Evolutionary conservation across 208 protist species (phyloP).

Genomic region (Tritrichomonas foetus): DNA sequence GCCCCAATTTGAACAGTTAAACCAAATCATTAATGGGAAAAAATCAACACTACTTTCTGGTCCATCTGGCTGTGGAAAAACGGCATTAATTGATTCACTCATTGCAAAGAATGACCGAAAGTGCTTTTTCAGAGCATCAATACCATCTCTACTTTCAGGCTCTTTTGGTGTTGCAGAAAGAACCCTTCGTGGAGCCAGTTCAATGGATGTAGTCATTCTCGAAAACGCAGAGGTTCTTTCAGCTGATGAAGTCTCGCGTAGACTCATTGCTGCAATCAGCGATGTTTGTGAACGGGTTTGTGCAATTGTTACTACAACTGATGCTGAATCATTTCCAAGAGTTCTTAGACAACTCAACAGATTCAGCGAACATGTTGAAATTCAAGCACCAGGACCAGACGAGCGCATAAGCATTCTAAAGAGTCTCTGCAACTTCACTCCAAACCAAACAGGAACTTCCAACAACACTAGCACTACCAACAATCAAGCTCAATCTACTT

Average conservation of each 20-base stretch:
- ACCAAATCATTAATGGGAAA: not conserved
- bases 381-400: not conserved
- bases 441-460: not conserved
- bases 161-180: not conserved
- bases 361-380: not conserved
- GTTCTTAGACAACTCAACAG: not conserved
- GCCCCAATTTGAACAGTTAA: not conserved
- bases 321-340: not conserved
- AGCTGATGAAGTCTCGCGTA: not conserved
- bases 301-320: not conserved
- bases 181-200: not conserved
- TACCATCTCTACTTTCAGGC: not conserved
- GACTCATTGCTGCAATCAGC: not conserved
- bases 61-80: not conserved
- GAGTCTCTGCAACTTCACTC: not conserved
- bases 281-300: not conserved
- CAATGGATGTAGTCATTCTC: not conserved
- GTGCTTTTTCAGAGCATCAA: not conserved
- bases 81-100: not conserved
- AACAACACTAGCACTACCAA: too few species aligned
- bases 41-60: not conserved
- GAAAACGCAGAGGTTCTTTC: not conserved
- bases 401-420: not conserved
- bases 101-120: not conserved
- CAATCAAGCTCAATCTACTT: too few species aligned